phyloP scores from a whole-genome alignment of 257 asterid genomes.

The Primulina tabacum region DNA sequence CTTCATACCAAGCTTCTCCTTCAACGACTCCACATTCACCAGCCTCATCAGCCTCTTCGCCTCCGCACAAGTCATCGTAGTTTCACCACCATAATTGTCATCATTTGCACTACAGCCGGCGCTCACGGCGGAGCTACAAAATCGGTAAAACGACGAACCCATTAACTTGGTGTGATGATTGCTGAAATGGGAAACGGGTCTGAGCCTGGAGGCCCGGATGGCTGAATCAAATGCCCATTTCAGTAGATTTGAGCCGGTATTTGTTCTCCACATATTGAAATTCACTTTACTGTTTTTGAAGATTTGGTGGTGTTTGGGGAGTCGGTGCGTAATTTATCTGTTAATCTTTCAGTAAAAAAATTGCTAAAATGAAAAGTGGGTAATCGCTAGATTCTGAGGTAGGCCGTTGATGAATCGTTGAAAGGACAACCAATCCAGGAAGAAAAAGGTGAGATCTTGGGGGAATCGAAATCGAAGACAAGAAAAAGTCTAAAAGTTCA shows the following conservation, averaged over 20 bases:
- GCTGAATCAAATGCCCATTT: conserved; percentile 30
- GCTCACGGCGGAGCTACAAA: conserved; percentile 32
- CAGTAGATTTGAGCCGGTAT: conserved; percentile 34
- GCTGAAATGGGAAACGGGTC: conserved; percentile 1
- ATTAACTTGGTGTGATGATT: conserved; percentile 22
- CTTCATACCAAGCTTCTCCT: conserved; percentile 71
- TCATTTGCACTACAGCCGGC: conserved; percentile 21
- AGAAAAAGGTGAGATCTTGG: not conserved
- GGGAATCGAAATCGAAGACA: too few relatives aligned
- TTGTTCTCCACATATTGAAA: conserved; percentile 53
- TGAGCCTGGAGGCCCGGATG: conserved; percentile 16
- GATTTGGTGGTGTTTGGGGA: not conserved
- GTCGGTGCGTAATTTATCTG: too few relatives aligned
- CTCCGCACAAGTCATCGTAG: conserved; percentile 59
- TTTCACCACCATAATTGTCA: conserved; percentile 16
- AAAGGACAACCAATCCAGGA: not conserved
- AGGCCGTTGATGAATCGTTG: conserved; percentile 4
- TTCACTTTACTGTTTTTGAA: not conserved
- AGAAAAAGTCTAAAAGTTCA: too few relatives aligned
- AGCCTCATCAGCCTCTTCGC: conserved; percentile 87
- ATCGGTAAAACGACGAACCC: conserved; percentile 18
- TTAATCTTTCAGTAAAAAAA: not conserved
- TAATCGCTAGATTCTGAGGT: not conserved
- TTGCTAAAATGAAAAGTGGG: not conserved
- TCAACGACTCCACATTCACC: conserved; percentile 75